phyloP scores from a whole-genome alignment of 2,329 filamentous ascomycete genomes.

The Claviceps humidiphila region DNA sequence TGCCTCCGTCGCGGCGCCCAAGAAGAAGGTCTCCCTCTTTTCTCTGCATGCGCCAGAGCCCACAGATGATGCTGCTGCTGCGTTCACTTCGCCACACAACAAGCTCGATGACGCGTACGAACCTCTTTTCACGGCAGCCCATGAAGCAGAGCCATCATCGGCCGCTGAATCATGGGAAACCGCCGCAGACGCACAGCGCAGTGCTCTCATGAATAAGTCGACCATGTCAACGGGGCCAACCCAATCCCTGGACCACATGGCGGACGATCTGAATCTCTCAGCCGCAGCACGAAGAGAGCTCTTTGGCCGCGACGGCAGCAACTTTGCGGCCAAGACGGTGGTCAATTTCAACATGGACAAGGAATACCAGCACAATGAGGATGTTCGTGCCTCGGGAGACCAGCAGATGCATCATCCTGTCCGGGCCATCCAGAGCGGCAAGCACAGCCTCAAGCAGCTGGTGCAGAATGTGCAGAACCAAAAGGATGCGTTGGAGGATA shows the following conservation, averaged over 20 bases:
- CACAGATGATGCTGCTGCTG: slow-evolving; percentile 10
- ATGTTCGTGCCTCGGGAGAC: slow-evolving; percentile 55
- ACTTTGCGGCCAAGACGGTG: slow-evolving; percentile 39
- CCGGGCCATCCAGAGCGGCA: slow-evolving; percentile 66
- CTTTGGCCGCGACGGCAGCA: slow-evolving; percentile 54
- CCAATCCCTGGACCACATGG: slow-evolving; percentile 58
- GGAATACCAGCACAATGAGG: slow-evolving; percentile 79
- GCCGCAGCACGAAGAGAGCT: slow-evolving; percentile 67
- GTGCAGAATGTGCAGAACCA: slow-evolving; percentile 73
- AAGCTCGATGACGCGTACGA: slow-evolving; percentile 28
- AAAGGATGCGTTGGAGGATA: slow-evolving; percentile 79
- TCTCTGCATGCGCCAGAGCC: slow-evolving; percentile 40
- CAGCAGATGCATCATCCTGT: slow-evolving; percentile 69
- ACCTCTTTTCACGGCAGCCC: slow-evolving; percentile 33
- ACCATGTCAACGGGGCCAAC: slow-evolving; percentile 14
- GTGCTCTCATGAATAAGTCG: slow-evolving; percentile 18
- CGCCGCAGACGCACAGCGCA: neutral
- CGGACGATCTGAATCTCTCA: slow-evolving; percentile 66
- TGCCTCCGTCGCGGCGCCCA: slow-evolving; percentile 18
- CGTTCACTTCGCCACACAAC: slow-evolving; percentile 9
- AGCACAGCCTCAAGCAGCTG: slow-evolving; percentile 79
- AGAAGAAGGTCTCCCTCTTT: slow-evolving; percentile 55
- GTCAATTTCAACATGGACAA: slow-evolving; percentile 80
- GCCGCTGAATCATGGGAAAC: no score
- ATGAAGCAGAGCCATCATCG: slow-evolving; percentile 3